These are phyloP conservation scores for Apium graveolens DNA, from an alignment of 129 eudicot species.

Conservation along the genomic window DNA sequence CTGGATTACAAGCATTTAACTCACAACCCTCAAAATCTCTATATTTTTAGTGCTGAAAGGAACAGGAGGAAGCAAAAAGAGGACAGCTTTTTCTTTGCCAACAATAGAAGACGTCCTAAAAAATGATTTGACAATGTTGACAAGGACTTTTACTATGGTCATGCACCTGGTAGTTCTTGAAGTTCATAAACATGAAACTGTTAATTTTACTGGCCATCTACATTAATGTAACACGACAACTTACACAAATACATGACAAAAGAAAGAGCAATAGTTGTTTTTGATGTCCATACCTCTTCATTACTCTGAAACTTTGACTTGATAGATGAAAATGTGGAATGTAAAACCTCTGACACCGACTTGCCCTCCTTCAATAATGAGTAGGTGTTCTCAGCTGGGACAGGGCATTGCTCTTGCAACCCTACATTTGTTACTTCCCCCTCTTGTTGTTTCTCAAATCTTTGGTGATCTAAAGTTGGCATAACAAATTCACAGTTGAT, in stretches of 20 bases:
- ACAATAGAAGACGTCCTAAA: neutral
- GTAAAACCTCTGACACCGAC: slow-evolving; percentile 9
- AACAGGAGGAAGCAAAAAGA: neutral
- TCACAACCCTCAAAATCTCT: neutral
- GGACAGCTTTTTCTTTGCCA: neutral
- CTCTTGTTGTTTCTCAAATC: slow-evolving; percentile 12
- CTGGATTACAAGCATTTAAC: neutral
- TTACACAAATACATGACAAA: neutral
- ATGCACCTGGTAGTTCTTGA: neutral
- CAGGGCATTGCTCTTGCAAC: slow-evolving; percentile 31
- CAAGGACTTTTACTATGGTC: neutral
- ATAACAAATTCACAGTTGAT: slow-evolving; percentile 27
- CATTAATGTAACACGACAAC: neutral
- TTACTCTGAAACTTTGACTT: slow-evolving; percentile 4
- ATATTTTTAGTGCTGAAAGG: neutral
- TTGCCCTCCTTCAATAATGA: slow-evolving; percentile 9
- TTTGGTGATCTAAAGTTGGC: slow-evolving; percentile 17
- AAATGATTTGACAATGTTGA: neutral
- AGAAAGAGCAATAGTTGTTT: neutral
- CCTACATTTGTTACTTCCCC: slow-evolving; percentile 17
- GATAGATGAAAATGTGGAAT: slow-evolving; percentile 15
- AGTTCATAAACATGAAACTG: neutral
- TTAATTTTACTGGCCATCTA: neutral
- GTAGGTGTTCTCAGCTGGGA: slow-evolving; percentile 16
- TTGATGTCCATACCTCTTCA: slow-evolving; percentile 9